Base-by-base conservation (phyloP, 2,329 filamentous ascomycete species). In the Fusarium abutilonis region DNA sequence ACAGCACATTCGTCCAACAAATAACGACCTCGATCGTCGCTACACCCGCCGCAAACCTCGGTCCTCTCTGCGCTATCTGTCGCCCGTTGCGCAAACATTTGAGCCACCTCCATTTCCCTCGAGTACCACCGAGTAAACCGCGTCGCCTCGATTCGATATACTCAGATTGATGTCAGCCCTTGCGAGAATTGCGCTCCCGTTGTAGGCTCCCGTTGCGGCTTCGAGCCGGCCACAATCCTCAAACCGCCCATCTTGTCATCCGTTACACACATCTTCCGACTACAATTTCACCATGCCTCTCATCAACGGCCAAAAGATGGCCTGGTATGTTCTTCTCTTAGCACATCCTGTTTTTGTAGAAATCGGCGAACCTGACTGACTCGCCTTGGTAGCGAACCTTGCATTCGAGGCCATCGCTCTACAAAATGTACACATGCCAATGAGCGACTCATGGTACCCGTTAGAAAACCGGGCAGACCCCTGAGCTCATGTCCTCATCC, bases 391-490 rank as follows among this genome's bases (percentile, higher is more conserved):
- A 91, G 89, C 76, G 86, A 86, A 80, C 88, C 89, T 71, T 91
- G 89, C 73, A 91, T 91, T 67, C 86, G 89, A 70, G 89, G 89
- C 53, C 89, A 92, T 75, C 86, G 89, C 68, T 91, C 89, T 28
- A 90, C 89, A 48, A 90, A 89, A 79, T 92, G 89, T 75, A 87
- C 84, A 43, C 89, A 92, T 72, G 82, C 81, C 58, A 81, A 82
- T 63, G 88, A 90, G 67, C 85, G 89, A 56, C 77, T 90, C 31
- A 86, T 91, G 81, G 80, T 90, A 4, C 86, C 87, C 19, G 89
- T 92, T 14, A 84, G 88, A 61, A 91, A 91, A 70, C 89, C 89
- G 14, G 89, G 89, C 15, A 82, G 89, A 45, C 89, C 89, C 9
- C 76, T 91, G 51, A 90, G 87, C 73, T 83, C 84, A 50, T 91